A percentile compares a stretch with the other conserved stretches of the same genome.
phyloP scores from a whole-genome alignment of 139 green algal species.

The Astrephomene gubernaculifera region DNA sequence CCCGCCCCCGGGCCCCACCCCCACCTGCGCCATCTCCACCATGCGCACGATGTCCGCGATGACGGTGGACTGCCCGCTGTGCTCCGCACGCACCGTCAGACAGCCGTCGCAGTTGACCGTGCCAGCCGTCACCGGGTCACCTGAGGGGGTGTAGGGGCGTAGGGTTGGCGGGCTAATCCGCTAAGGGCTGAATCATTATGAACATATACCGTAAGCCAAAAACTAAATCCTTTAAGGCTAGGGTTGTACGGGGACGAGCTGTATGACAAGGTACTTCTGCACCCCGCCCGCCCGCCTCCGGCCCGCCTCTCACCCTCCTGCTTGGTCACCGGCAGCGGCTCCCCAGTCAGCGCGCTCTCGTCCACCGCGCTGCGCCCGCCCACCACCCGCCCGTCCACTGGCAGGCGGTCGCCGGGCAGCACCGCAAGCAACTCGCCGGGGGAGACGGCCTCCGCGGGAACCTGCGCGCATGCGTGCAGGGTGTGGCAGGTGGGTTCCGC shows the following conservation, averaged over 20 bases:
- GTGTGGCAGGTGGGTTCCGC: no score
- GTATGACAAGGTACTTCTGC: no score
- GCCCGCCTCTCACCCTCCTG: slow-evolving; percentile 37
- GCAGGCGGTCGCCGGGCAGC: slow-evolving; percentile 87
- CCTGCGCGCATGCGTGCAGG: no score
- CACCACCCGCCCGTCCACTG: slow-evolving; percentile 86
- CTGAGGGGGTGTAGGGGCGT: slow-evolving; percentile 44
- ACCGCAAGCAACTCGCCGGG: slow-evolving; percentile 81
- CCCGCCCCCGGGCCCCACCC: background rate
- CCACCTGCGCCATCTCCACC: slow-evolving; percentile 81
- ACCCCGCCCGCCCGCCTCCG: background rate
- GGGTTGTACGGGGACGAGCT: no score
- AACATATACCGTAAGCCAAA: no score
- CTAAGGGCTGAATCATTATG: no score
- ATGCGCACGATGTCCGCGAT: slow-evolving; percentile 88
- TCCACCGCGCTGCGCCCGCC: slow-evolving; percentile 75
- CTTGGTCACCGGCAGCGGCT: slow-evolving; percentile 88
- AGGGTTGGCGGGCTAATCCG: background rate
- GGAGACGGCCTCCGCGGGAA: slow-evolving; percentile 77
- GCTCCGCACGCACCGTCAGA: slow-evolving; percentile 73
- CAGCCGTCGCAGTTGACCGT: slow-evolving; percentile 89
- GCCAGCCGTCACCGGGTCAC: slow-evolving; percentile 82
- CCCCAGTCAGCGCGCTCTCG: slow-evolving; percentile 86
- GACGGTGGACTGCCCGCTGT: slow-evolving; percentile 80
- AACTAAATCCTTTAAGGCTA: no score